Base-by-base conservation (phyloP, 257 asterid genomes). In the Anisodus tanguticus region DNA sequence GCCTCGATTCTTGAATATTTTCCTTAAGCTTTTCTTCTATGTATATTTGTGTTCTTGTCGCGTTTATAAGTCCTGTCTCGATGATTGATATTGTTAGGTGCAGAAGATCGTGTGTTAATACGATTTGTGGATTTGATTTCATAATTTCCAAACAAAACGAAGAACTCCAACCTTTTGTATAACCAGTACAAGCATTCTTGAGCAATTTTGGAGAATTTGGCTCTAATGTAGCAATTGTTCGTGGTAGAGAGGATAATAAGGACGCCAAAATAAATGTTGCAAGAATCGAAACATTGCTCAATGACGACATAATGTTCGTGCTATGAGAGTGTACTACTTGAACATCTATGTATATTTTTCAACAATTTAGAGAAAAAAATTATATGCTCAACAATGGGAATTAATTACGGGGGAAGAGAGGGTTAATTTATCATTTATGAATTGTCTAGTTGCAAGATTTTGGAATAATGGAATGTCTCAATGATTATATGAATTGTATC, bases 341-440 rank as follows among this genome's bases (percentile, higher is more conserved):
- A 83, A 88, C 93, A 93, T 90, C 35, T 31, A 31, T 31, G 1
- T 31, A 31, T 31, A 31, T 88, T 86, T 83, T 91, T 91, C 47
- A 90, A 90, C 85, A 68, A 15, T 15, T 37, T 68, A 37, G 76
- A 70, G 16, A 41, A 17, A 4, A 9, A 39, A 70, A 7, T 15
- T 15, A 69, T 70, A 17, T 70, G 55, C 11, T 51, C 55, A 51
- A 41, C 45, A 41, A 3, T 3, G 45, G 45, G 45, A 41, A 0
- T 41, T 41, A 41, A 41, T 1, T 3, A 41, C 3, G 45, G 45
- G 45, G 2, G 10, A 5, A 49, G 11, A 9, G 55, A 8, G 1
- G 9, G 11, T 1, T 35, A 13, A 68, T 15, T 37, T 31, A 31
- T 31, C 35, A 31, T 31, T 31, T 67, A 35, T 17, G 31, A 59